Evolutionary conservation across 257 asterid species (phyloP).

Genomic region (Przewalskia tangutica): DNA sequence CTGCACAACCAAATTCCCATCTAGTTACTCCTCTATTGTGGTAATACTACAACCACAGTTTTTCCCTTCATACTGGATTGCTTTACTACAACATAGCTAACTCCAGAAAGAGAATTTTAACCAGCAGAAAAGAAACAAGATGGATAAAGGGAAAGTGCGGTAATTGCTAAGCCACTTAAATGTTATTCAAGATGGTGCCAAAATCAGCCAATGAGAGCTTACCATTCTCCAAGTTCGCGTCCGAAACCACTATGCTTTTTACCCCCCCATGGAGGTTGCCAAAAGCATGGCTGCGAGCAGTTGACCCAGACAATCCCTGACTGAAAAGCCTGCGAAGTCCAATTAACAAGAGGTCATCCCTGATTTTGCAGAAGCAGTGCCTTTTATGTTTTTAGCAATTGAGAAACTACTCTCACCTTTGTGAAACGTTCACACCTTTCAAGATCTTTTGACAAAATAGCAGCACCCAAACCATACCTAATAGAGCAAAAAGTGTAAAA

Average conservation of each 20-base stretch:
- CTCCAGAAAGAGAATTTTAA: not conserved
- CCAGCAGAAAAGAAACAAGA: not conserved
- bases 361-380: not conserved
- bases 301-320: slow-evolving; percentile 83
- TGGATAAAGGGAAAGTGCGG: not conserved
- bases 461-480: slow-evolving; percentile 85
- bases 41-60: not conserved
- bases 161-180: not conserved
- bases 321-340: slow-evolving; percentile 65
- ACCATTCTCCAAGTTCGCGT: slow-evolving; percentile 96
- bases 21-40: not conserved
- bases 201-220: slow-evolving; percentile 7
- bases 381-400: not conserved
- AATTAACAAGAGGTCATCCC: not conserved
- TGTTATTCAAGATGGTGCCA: not conserved
- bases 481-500: not conserved
- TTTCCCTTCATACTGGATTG: not conserved
- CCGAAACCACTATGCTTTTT: slow-evolving; percentile 97
- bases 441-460: slow-evolving; percentile 71
- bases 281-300: slow-evolving; percentile 97
- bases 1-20: not conserved
- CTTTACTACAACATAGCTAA: not conserved
- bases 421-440: slow-evolving; percentile 83
- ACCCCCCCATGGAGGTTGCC: slow-evolving; percentile 99
- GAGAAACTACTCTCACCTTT: slow-evolving; percentile 34